phyloP scores from a whole-genome alignment of 228 moss, liverwort and hornwort species.

The Sphagnum fallax region DNA sequence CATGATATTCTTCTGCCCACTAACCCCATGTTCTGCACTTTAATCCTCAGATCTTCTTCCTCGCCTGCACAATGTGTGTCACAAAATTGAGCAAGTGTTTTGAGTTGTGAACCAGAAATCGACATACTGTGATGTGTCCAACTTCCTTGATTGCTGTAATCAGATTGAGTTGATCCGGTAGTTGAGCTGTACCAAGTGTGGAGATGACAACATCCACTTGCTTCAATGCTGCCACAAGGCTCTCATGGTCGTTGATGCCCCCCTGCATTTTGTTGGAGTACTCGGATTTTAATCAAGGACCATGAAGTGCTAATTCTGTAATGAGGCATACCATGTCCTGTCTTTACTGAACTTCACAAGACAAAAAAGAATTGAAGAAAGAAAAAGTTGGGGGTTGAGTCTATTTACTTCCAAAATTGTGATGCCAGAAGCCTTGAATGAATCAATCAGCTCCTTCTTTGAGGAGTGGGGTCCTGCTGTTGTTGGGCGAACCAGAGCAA shows the following conservation, averaged over 20 bases:
- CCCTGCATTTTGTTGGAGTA: slow-evolving; percentile 10
- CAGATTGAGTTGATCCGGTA: slow-evolving; percentile 24
- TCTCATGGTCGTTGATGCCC: slow-evolving; percentile 24
- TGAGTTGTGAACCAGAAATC: neutral
- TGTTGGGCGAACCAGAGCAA: slow-evolving; percentile 18
- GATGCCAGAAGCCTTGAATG: slow-evolving; percentile 12
- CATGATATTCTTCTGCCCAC: neutral
- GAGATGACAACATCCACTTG: slow-evolving; percentile 42
- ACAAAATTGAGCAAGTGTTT: too few relatives aligned
- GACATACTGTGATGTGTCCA: slow-evolving; percentile 35
- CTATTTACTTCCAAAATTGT: slow-evolving; percentile 4
- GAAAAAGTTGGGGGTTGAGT: too few relatives aligned
- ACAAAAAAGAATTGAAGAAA: too few relatives aligned
- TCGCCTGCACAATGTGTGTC: too few relatives aligned
- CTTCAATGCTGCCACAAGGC: slow-evolving; percentile 28
- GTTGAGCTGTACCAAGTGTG: slow-evolving; percentile 8
- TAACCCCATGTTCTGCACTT: too few relatives aligned
- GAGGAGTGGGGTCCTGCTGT: slow-evolving; percentile 10
- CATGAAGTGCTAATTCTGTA: too few relatives aligned
- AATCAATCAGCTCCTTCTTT: slow-evolving; percentile 19
- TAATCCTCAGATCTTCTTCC: too few relatives aligned
- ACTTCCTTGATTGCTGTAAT: slow-evolving; percentile 39
- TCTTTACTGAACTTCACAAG: too few relatives aligned
- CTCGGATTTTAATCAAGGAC: too few relatives aligned
- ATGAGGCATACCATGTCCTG: too few relatives aligned